A percentile compares a stretch with the other conserved stretches of the same genome.
Evolutionary conservation across 129 eudicot species (phyloP).

Genomic region (Solidago caesia): DNA sequence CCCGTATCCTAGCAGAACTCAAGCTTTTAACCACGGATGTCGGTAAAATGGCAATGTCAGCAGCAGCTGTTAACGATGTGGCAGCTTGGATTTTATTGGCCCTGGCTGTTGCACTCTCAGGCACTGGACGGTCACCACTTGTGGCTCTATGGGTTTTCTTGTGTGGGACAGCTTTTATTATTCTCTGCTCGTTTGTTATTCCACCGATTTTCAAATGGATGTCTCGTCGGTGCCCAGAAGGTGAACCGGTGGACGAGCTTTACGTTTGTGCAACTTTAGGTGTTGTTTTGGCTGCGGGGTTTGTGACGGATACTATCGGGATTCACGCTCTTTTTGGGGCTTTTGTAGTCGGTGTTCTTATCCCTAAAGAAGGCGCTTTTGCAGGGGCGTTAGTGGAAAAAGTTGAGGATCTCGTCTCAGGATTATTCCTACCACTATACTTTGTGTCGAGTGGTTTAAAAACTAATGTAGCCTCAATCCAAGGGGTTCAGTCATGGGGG

Average conservation of each 20-base stretch:
- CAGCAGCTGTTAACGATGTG: constrained; percentile 82
- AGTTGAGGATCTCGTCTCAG: constrained; percentile 82
- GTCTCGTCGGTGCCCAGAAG: constrained; percentile 57
- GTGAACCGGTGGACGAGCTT: constrained; percentile 73
- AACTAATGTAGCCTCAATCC: constrained; percentile 71
- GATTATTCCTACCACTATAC: constrained; percentile 68
- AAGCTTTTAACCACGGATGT: constrained; percentile 84
- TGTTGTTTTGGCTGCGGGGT: constrained; percentile 67
- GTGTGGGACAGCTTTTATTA: constrained; percentile 54
- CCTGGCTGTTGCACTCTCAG: constrained; percentile 71
- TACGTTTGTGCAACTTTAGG: constrained; percentile 67
- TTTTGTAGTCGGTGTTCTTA: constrained; percentile 69
- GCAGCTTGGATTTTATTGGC: constrained; percentile 88
- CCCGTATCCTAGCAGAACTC: constrained; percentile 81
- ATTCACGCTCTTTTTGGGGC: constrained; percentile 90
- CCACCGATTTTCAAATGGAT: constrained; percentile 73
- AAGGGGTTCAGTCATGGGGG: constrained; percentile 81
- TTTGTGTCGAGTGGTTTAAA: constrained; percentile 83
- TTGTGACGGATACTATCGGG: constrained; percentile 68
- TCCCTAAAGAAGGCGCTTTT: constrained; percentile 75
- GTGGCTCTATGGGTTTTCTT: constrained; percentile 69
- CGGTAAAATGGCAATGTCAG: constrained; percentile 90
- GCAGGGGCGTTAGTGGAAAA: constrained; percentile 81
- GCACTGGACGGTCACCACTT: constrained; percentile 54
- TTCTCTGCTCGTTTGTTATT: constrained; percentile 39